These are phyloP conservation scores for Collybiopsis confluens DNA, from an alignment of 768 basidiomycete genomes.

Conservation along the genomic window DNA sequence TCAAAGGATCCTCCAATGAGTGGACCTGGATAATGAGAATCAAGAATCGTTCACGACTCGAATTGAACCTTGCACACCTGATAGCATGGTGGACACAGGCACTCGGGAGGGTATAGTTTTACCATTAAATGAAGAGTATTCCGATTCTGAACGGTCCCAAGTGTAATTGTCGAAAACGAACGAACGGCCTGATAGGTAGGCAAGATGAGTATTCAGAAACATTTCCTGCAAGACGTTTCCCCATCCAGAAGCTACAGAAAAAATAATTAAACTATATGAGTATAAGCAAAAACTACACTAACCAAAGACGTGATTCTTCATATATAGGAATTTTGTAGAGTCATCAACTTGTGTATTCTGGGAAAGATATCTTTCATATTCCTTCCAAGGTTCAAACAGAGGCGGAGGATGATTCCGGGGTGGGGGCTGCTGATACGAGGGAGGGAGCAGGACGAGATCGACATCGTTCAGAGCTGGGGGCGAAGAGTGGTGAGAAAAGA, in stretches of 20 bases:
- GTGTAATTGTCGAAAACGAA: conserved; percentile 60
- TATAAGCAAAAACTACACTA: conserved; percentile 28
- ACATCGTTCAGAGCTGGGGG: background rate
- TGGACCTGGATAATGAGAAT: conserved; percentile 29
- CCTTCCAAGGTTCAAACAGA: conserved; percentile 38
- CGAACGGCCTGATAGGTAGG: conserved; percentile 42
- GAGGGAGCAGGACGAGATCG: conserved; percentile 1
- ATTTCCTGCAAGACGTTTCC: conserved; percentile 61
- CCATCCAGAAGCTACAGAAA: conserved; percentile 45
- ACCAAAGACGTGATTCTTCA: conserved; percentile 44
- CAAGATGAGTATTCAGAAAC: conserved; percentile 46
- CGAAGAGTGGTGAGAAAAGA: background rate
- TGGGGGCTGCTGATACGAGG: background rate
- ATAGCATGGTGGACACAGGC: conserved; percentile 49
- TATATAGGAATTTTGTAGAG: conserved; percentile 42
- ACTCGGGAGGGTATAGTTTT: conserved; percentile 48
- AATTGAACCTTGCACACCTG: conserved; percentile 32
- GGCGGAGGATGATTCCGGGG: conserved; percentile 27
- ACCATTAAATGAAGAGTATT: conserved; percentile 45
- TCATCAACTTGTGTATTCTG: conserved; percentile 43
- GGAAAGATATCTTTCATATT: conserved; percentile 39
- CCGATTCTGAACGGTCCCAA: conserved; percentile 39
- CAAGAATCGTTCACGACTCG: background rate
- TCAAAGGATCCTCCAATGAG: conserved; percentile 37
- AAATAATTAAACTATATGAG: conserved; percentile 10